Base-by-base conservation (phyloP, 2,329 filamentous ascomycete genomes). In the Colletotrichum tabaci region DNA sequence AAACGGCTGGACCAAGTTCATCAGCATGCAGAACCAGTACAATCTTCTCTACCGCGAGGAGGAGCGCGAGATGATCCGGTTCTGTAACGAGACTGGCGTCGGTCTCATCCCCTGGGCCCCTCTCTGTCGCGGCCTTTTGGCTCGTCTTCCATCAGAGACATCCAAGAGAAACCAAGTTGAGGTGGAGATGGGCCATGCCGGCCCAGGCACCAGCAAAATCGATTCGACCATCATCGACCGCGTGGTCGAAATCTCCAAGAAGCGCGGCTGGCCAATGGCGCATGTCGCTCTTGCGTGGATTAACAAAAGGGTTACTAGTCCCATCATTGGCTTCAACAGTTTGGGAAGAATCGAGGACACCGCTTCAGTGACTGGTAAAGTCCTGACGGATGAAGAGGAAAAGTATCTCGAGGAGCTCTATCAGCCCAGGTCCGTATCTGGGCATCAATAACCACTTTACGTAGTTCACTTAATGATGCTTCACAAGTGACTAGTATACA, bases 201-300 rank as follows among this genome's bases (percentile, higher is more conserved):
- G 74, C 38, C 76, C 77, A 44, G 79, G 78, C 3, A 80, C 77
- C 8, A 44, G 75, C 76, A 79, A 80, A 72, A 75, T 76, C 12
- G 80, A 81, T 60, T 21, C 78, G 58, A 75, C 71, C 8, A 77
- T 82, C 61, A 74, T 82, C 52, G 70, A 78, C 72, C 61, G 79
- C 8, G 75, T 82, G 2, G 85, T 90, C 78, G 86, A 91, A 77
- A 74, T 91, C n/a, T 88, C 90, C 0, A 82, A 84, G 73, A 44
- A 44, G 15, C 40, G 88, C 74, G 86, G 82, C 0, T 85, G 87
- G 77, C 88, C 85, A 74, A 92, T 93, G 87, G 87, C 88, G 53
- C 87, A 91, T 66, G 87, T 93, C 23, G 87, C 89, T 1, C 84
- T 91, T 68, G 90, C 90, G 3, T 93, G 91, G 91, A 85, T 87